phyloP scores from a whole-genome alignment of 2,329 filamentous ascomycete genomes.

The Clonostachys rosea region DNA sequence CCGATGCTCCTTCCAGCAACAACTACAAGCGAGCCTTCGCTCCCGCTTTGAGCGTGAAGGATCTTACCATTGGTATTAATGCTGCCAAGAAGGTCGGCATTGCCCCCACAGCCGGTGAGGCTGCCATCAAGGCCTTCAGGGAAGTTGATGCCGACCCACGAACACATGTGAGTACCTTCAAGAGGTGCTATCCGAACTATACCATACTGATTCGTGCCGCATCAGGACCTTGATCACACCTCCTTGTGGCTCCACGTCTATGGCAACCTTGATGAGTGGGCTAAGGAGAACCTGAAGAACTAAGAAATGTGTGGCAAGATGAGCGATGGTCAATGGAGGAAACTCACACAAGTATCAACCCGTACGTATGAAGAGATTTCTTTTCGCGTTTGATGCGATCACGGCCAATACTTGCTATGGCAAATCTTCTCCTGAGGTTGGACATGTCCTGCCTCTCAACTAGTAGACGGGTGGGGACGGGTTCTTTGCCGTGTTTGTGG shows the following conservation, averaged over 20 bases:
- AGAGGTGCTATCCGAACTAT: neutral
- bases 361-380: too few species aligned
- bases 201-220: neutral
- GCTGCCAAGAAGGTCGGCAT: neutral
- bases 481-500: too few species aligned
- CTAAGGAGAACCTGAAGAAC: neutral
- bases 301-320: too few species aligned
- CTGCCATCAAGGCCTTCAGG: neutral
- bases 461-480: too few species aligned
- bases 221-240: neutral
- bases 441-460: too few species aligned
- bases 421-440: too few species aligned
- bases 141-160: neutral
- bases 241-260: neutral
- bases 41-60: neutral
- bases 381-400: too few species aligned
- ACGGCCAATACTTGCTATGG: too few species aligned
- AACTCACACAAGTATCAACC: too few species aligned
- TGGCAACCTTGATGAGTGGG: neutral
- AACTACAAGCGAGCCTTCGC: neutral
- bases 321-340: too few species aligned
- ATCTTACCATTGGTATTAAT: neutral
- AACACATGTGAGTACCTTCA: neutral
- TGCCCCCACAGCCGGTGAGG: neutral
- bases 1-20: neutral